These are phyloP conservation scores for Ochetophila trinervis DNA, from an alignment of 306 rosid genomes.

Conservation along the genomic window DNA sequence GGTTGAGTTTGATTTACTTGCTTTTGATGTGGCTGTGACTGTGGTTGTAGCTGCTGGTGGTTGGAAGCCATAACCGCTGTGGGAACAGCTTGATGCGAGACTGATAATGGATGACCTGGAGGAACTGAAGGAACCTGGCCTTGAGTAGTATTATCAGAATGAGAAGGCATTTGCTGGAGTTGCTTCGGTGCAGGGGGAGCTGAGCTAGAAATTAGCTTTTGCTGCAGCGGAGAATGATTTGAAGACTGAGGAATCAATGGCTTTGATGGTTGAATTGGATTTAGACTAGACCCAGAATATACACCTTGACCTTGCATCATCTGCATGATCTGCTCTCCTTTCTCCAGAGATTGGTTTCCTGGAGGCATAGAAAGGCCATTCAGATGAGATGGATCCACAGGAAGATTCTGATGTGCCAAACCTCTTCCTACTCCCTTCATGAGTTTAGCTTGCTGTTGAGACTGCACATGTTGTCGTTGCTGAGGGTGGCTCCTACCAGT, in stretches of 20 bases:
- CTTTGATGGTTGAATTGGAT: slow-evolving; percentile 62
- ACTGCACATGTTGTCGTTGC: slow-evolving; percentile 63
- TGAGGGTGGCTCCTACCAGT: slow-evolving; percentile 89
- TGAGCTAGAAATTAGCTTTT: slow-evolving; percentile 56
- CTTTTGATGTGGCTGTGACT: slow-evolving; percentile 50
- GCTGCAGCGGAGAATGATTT: slow-evolving; percentile 67
- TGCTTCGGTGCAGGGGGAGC: slow-evolving; percentile 57
- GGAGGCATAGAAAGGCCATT: slow-evolving; percentile 72
- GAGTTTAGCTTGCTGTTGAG: slow-evolving; percentile 79
- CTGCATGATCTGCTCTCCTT: slow-evolving; percentile 78
- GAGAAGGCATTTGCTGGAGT: slow-evolving; percentile 52
- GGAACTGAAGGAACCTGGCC: slow-evolving; percentile 53
- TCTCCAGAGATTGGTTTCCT: slow-evolving; percentile 80
- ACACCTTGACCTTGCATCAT: slow-evolving; percentile 73
- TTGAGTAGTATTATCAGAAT: slow-evolving; percentile 60
- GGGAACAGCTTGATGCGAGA: slow-evolving; percentile 50
- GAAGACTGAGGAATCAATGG: slow-evolving; percentile 58
- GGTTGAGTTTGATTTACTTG: slow-evolving; percentile 64
- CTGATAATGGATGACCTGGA: slow-evolving; percentile 47
- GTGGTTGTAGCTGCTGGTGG: slow-evolving; percentile 55
- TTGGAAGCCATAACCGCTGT: slow-evolving; percentile 41
- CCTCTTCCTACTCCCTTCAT: slow-evolving; percentile 87
- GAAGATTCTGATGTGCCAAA: slow-evolving; percentile 56
- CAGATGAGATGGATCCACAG: slow-evolving; percentile 67
- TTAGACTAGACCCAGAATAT: slow-evolving; percentile 66